Evolutionary conservation across 2,329 filamentous ascomycete species (phyloP).

Genomic region (Aspergillus ibericus): DNA sequence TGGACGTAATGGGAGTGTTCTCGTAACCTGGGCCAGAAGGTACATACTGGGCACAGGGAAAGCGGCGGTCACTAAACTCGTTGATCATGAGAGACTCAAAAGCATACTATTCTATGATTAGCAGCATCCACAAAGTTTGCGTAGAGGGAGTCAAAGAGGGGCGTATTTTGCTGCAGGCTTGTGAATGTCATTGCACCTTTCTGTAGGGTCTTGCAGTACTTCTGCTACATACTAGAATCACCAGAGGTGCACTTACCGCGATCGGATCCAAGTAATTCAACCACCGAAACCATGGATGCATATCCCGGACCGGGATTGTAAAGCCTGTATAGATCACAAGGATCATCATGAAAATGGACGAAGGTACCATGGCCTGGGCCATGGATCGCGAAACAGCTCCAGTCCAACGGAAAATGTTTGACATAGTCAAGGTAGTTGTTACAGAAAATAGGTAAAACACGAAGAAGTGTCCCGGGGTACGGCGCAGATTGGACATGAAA

Average conservation of each 20-base stretch:
- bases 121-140: neutral
- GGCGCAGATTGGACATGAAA: constrained; percentile 80
- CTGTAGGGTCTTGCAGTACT: neutral
- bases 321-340: constrained; percentile 53
- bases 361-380: constrained; percentile 57
- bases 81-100: constrained; percentile 84
- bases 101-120: constrained; percentile 53
- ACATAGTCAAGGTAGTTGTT: constrained; percentile 72
- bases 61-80: constrained; percentile 69
- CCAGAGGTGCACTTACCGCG: constrained; percentile 36
- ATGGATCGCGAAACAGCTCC: constrained; percentile 70
- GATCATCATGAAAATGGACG: constrained; percentile 50
- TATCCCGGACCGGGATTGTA: constrained; percentile 54
- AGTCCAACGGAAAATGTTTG: constrained; percentile 80
- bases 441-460: constrained; percentile 80
- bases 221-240: neutral
- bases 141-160: neutral
- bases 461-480: constrained; percentile 76
- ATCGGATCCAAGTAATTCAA: constrained; percentile 79
- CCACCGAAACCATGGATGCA: constrained; percentile 81
- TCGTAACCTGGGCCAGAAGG: constrained; percentile 47
- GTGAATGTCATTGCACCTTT: neutral
- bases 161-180: neutral
- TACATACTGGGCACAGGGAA: constrained; percentile 50
- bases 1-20: constrained; percentile 38